phyloP scores from a whole-genome alignment of 2,329 filamentous ascomycete species.

The Botryotinia convoluta region DNA sequence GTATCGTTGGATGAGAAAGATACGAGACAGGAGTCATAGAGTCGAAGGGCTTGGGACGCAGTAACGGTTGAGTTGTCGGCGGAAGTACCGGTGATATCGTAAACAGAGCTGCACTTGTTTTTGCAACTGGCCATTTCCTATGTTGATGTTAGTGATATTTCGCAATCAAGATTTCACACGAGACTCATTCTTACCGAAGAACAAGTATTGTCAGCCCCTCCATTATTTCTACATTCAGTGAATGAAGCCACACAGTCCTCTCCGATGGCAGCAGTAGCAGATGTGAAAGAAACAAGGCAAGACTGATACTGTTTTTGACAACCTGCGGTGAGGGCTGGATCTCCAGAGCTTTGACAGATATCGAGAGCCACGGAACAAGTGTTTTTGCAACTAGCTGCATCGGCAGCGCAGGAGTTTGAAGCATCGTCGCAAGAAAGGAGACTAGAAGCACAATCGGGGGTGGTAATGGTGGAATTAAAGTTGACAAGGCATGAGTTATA shows the following conservation, averaged over 20 bases:
- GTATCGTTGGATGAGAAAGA: slow-evolving; percentile 21
- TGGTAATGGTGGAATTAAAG: not conserved
- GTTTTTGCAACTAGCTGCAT: slow-evolving; percentile 22
- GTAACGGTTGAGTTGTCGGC: slow-evolving; percentile 19
- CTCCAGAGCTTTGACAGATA: slow-evolving; percentile 20
- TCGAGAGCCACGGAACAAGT: slow-evolving; percentile 23
- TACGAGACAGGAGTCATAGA: slow-evolving; percentile 24
- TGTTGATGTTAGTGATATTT: not conserved
- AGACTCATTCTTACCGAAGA: not conserved
- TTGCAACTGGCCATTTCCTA: slow-evolving; percentile 18
- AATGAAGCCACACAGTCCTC: slow-evolving; percentile 2
- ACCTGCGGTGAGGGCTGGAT: slow-evolving; percentile 4
- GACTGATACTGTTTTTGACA: slow-evolving; percentile 20
- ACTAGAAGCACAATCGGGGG: not conserved
- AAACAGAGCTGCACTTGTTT: slow-evolving; percentile 23
- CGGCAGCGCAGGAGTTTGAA: slow-evolving; percentile 19
- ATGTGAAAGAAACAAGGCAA: slow-evolving; percentile 17
- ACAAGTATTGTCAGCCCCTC: slow-evolving; percentile 4
- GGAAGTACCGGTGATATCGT: slow-evolving; percentile 20
- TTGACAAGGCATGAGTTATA: slow-evolving; percentile 19
- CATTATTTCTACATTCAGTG: not conserved
- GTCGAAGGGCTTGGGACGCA: slow-evolving; percentile 18
- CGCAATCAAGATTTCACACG: not conserved
- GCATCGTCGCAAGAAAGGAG: not conserved
- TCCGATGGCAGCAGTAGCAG: slow-evolving; percentile 18